Evolutionary conservation across 305 asterid species (phyloP).

Genomic region (Striga hermonthica): DNA sequence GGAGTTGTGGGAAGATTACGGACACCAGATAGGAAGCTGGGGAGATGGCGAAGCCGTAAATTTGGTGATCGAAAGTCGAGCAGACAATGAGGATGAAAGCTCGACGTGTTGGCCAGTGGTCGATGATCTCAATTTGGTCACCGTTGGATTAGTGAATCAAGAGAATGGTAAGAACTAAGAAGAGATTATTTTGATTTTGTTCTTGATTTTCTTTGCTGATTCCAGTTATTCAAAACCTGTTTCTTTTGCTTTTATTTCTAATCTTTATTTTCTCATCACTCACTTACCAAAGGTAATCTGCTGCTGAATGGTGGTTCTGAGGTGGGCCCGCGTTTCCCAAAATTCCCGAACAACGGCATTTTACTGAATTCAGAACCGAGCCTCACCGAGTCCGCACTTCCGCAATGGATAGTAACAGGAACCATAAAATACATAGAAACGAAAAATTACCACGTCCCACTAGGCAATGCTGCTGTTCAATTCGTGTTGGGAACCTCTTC

Average conservation of each 20-base stretch:
- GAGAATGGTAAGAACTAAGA: conserved; percentile 32
- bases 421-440: conserved; percentile 58
- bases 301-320: conserved; percentile 66
- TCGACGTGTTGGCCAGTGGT: conserved; percentile 64
- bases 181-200: not conserved
- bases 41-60: conserved; percentile 48
- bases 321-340: conserved; percentile 54
- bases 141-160: conserved; percentile 33
- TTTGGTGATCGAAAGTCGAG: conserved; percentile 48
- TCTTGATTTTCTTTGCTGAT: conserved; percentile 1
- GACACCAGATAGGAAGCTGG: conserved; percentile 53
- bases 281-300: conserved; percentile 33
- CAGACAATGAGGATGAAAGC: conserved; percentile 38
- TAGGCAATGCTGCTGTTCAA: conserved; percentile 62
- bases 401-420: conserved; percentile 55
- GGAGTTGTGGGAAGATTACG: conserved; percentile 51
- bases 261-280: conserved; percentile 8
- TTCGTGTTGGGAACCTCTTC: conserved; percentile 41
- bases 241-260: not conserved
- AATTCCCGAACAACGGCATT: conserved; percentile 40
- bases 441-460: conserved; percentile 44
- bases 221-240: not conserved
- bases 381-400: conserved; percentile 50
- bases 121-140: conserved; percentile 40
- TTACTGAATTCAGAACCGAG: conserved; percentile 57